Evolutionary conservation across 495 filamentous ascomycete species (phyloP).

Genomic region (Aspergillus saccharolyticus): DNA sequence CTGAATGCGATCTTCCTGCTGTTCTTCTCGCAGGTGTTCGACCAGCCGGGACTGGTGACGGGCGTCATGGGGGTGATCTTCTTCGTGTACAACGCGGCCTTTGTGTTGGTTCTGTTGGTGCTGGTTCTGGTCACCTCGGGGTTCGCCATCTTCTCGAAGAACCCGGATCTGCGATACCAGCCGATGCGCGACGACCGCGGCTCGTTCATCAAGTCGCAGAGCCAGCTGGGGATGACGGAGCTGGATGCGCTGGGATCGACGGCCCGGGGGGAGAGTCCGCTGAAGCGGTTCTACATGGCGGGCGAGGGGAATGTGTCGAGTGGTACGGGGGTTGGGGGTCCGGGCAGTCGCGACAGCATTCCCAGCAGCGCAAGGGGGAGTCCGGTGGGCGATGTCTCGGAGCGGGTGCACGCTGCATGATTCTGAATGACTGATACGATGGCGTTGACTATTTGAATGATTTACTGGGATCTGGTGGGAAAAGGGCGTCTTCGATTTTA

Average conservation of each 20-base stretch:
- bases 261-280: slow-evolving; percentile 65
- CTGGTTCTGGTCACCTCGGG: slow-evolving; percentile 81
- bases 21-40: slow-evolving; percentile 78
- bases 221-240: slow-evolving; percentile 74
- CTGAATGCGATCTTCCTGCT: slow-evolving; percentile 83
- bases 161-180: slow-evolving; percentile 94
- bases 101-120: slow-evolving; percentile 78
- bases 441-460: too few relatives aligned
- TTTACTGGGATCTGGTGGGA: too few relatives aligned
- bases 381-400: too few relatives aligned
- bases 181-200: slow-evolving; percentile 95
- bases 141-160: slow-evolving; percentile 83
- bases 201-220: slow-evolving; percentile 96
- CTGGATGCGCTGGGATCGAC: slow-evolving; percentile 91
- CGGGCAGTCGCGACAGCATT: neutral
- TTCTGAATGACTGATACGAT: too few relatives aligned
- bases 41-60: slow-evolving; percentile 79
- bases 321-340: too few relatives aligned
- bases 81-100: slow-evolving; percentile 86
- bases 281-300: neutral
- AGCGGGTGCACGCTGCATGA: too few relatives aligned
- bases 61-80: slow-evolving; percentile 94
- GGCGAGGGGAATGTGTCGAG: neutral
- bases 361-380: too few relatives aligned
- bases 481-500: too few relatives aligned